Conservation (phyloP, 768 basidiomycete genomes). For the Tulasnella sp. region DNA sequence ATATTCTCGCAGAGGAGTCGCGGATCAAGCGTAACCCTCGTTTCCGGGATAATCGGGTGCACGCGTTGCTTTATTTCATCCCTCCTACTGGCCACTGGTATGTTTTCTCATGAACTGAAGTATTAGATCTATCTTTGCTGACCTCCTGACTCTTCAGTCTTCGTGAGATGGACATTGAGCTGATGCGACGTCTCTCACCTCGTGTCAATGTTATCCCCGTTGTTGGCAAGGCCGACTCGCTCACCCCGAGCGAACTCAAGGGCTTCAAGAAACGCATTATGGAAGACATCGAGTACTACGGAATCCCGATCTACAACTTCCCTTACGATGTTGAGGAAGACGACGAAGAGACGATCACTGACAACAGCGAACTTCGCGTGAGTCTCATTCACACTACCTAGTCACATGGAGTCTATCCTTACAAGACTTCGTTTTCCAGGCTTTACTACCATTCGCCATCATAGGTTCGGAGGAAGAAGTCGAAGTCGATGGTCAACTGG, state of each 20-base stretch:
- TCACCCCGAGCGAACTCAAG: constrained; percentile 85
- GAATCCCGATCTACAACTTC: constrained; percentile 98
- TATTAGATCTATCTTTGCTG: not conserved
- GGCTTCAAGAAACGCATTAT: constrained; percentile 97
- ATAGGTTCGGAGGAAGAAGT: constrained; percentile 97
- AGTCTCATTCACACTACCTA: constrained; percentile 21
- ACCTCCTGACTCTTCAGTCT: constrained; percentile 31
- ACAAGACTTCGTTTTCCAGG: constrained; percentile 33
- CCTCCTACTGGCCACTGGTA: constrained; percentile 96
- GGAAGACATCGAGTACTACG: constrained; percentile 99
- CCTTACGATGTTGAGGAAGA: constrained; percentile 99
- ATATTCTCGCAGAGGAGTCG: constrained; percentile 95
- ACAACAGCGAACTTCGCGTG: constrained; percentile 91
- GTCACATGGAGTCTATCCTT: not conserved
- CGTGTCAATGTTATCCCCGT: constrained; percentile 99
- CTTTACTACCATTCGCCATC: constrained; percentile 91
- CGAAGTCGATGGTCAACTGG: constrained; percentile 80
- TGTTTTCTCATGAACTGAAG: constrained; percentile 28
- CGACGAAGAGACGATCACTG: constrained; percentile 95
- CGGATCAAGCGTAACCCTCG: constrained; percentile 99
- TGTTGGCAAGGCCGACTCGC: constrained; percentile 86
- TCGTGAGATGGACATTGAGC: constrained; percentile 97
- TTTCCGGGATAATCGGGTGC: constrained; percentile 96
- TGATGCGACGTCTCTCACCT: constrained; percentile 95
- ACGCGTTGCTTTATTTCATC: constrained; percentile 96